These are phyloP conservation scores for Soucietia sequanensis DNA, from an alignment of 805 yeast species.

Conservation along the genomic window DNA sequence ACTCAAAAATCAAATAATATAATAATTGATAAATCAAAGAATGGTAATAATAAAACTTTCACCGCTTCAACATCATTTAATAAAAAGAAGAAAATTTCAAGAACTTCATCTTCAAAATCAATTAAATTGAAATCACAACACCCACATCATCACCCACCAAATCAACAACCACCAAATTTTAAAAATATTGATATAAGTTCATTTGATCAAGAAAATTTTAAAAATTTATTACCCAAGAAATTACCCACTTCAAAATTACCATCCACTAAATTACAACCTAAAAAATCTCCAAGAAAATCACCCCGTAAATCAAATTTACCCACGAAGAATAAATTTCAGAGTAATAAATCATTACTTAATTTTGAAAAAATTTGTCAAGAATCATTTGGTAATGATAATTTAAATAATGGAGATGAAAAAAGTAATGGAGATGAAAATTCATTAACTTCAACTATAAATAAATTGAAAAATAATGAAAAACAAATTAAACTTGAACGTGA, in stretches of 20 bases:
- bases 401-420: too few species aligned
- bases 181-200: background rate
- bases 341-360: constrained; percentile 25
- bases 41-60: constrained; percentile 16
- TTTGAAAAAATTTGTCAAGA: constrained; percentile 33
- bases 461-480: constrained; percentile 1
- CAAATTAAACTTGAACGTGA: background rate
- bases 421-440: too few species aligned
- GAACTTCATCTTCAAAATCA: constrained; percentile 28
- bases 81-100: constrained; percentile 30
- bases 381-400: constrained; percentile 23
- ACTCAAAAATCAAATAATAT: constrained; percentile 32
- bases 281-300: constrained; percentile 7
- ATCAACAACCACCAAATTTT: constrained; percentile 9
- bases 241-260: background rate
- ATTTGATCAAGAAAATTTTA: background rate
- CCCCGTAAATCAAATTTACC: background rate
- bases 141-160: constrained; percentile 6
- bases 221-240: too few species aligned
- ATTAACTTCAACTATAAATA: background rate
- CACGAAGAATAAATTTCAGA: background rate
- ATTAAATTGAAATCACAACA: constrained; percentile 4
- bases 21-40: too few species aligned
- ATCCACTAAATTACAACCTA: background rate
- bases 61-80: constrained; percentile 40